Evolutionary conservation across 2,329 filamentous ascomycete genomes (phyloP).

Genomic region (Didymella pinodella): DNA sequence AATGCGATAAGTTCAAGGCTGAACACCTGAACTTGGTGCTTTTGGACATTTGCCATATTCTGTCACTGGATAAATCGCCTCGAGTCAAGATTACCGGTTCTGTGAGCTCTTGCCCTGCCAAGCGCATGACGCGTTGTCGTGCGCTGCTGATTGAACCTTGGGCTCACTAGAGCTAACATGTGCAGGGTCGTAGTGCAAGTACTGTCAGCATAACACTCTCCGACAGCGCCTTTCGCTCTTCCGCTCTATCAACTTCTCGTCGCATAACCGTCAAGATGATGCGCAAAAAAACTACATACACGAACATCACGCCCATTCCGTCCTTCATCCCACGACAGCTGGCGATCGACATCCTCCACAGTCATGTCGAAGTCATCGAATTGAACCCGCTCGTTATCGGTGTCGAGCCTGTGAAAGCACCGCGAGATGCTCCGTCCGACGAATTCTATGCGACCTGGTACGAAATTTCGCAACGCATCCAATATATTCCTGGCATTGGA

Average conservation of each 20-base stretch:
- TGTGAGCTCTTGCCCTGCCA: conserved; percentile 13
- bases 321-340: conserved; percentile 74
- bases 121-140: conserved; percentile 18
- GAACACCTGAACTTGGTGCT: neutral
- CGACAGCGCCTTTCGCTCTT: conserved; percentile 8
- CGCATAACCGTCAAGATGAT: conserved; percentile 43
- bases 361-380: conserved; percentile 74
- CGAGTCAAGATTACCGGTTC: conserved; percentile 4
- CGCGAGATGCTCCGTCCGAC: conserved; percentile 71
- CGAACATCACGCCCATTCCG: conserved; percentile 74
- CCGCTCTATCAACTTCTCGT: neutral
- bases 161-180: conserved; percentile 14
- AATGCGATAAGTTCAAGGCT: neutral
- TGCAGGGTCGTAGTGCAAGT: conserved; percentile 16
- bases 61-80: neutral
- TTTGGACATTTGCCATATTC: neutral
- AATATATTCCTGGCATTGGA: conserved; percentile 71
- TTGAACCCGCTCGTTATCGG: conserved; percentile 73
- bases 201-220: conserved; percentile 17
- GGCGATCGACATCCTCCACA: conserved; percentile 75
- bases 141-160: conserved; percentile 8
- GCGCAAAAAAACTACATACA: conserved; percentile 70
- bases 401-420: conserved; percentile 70
- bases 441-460: conserved; percentile 80
- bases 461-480: conserved; percentile 73